Conservation (phyloP, 1,284 basidiomycete species). For the Cerrena zonata region DNA sequence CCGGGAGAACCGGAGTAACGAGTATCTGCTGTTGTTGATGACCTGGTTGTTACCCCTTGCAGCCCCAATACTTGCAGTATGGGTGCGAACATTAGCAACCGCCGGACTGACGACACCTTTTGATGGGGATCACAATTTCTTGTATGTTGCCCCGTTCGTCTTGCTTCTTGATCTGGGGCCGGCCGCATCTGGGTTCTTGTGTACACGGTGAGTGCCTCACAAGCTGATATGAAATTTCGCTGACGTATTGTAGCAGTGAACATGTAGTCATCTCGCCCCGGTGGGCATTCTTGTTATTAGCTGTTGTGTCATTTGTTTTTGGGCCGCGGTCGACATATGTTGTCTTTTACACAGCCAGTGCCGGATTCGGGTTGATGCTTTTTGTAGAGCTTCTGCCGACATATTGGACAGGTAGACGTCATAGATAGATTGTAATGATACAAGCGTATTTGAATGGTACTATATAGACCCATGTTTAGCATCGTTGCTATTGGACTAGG, state of each 20-base stretch:
- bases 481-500: not conserved
- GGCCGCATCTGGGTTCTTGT: conserved; percentile 12
- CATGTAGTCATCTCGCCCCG: conserved; percentile 13
- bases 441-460: not conserved
- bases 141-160: conserved; percentile 63
- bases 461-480: not conserved
- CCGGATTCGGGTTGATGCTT: conserved; percentile 20
- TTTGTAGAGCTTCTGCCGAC: conserved; percentile 4
- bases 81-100: conserved; percentile 78
- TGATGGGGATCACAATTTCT: conserved; percentile 70
- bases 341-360: conserved; percentile 46
- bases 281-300: conserved; percentile 40
- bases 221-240: not conserved
- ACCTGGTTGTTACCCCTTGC: conserved; percentile 78
- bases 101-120: conserved; percentile 72
- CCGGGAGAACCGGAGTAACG: conserved; percentile 23
- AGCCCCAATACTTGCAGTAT: conserved; percentile 79
- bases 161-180: conserved; percentile 51
- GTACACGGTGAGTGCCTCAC: conserved; percentile 9
- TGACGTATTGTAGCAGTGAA: conserved; percentile 5
- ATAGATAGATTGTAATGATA: not conserved
- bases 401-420: not conserved
- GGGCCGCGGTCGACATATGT: conserved; percentile 58
- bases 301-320: conserved; percentile 46
- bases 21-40: conserved; percentile 71